Conservation (phyloP, 1,284 basidiomycete genomes). For the Lentinus polychrous region DNA sequence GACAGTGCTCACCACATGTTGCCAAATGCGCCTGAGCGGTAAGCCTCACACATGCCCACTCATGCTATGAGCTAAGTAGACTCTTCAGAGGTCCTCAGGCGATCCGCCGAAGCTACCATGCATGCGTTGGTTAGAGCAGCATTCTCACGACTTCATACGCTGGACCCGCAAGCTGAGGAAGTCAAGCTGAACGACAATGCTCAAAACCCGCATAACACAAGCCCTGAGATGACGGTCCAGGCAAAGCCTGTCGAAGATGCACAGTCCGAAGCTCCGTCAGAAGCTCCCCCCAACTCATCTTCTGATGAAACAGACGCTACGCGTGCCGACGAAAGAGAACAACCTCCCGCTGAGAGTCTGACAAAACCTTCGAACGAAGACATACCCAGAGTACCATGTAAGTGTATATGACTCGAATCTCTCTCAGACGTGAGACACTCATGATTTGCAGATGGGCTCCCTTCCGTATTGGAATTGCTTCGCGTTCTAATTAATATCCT, state of each 20-base stretch:
- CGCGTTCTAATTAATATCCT: constrained; percentile 93
- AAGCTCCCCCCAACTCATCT: neutral
- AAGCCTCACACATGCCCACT: constrained; percentile 25
- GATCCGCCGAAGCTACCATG: constrained; percentile 94
- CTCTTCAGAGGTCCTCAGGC: constrained; percentile 66
- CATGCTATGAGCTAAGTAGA: constrained; percentile 1
- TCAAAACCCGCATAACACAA: constrained; percentile 45
- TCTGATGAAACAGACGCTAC: neutral
- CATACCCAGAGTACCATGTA: constrained; percentile 29
- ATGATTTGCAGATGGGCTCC: constrained; percentile 66
- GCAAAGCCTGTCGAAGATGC: constrained; percentile 3
- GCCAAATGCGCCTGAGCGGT: constrained; percentile 94
- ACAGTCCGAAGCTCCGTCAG: neutral
- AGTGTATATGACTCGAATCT: constrained; percentile 14
- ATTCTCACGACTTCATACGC: constrained; percentile 65
- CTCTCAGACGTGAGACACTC: neutral
- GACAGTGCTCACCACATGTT: constrained; percentile 94
- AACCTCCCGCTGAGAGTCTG: neutral
- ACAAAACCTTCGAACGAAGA: neutral
- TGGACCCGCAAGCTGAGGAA: constrained; percentile 67
- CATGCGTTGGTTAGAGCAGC: constrained; percentile 79
- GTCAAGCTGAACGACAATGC: constrained; percentile 46
- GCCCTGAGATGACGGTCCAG: constrained; percentile 54
- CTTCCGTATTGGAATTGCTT: constrained; percentile 89
- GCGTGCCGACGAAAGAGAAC: neutral